Conservation (phyloP, 2,329 filamentous ascomycete species). For the Purpureocillium takamizusanense region DNA sequence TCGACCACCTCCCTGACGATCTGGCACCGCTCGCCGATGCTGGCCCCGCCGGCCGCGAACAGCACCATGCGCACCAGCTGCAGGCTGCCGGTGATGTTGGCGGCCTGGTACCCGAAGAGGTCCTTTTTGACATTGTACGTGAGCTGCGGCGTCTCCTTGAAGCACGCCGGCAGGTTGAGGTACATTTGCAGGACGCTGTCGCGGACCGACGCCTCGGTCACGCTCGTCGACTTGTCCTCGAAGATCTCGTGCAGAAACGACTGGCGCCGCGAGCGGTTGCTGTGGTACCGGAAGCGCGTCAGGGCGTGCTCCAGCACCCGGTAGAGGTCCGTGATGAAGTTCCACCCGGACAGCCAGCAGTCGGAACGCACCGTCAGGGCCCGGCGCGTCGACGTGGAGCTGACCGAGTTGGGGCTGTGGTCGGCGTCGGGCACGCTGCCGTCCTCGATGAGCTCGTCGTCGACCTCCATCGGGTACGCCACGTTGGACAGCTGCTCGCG, state of each 20-base stretch:
- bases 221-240: conserved; percentile 6
- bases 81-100: conserved; percentile 24
- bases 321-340: conserved; percentile 48
- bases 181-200: conserved; percentile 16
- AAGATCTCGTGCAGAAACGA: conserved; percentile 13
- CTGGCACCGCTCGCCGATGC: conserved; percentile 18
- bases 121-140: conserved; percentile 18
- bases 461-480: conserved; percentile 14
- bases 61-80: conserved; percentile 22
- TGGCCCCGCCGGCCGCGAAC: conserved; percentile 15
- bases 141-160: conserved; percentile 16
- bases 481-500: conserved; percentile 15
- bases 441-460: conserved; percentile 33
- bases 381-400: conserved; percentile 1
- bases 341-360: conserved; percentile 47
- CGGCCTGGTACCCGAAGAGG: conserved; percentile 23
- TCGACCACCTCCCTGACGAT: conserved; percentile 20
- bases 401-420: conserved; percentile 1
- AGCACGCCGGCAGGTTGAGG: conserved; percentile 15
- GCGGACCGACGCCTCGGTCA: conserved; percentile 10
- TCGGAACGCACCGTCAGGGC: conserved; percentile 5
- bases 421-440: conserved; percentile 1
- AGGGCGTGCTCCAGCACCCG: conserved; percentile 43
- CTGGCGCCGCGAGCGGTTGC: conserved; percentile 6
- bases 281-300: conserved; percentile 13